These are phyloP conservation scores for Haplosporangium sp. DNA, from an alignment of 371 early-diverging fungal species.

Conservation along the genomic window DNA sequence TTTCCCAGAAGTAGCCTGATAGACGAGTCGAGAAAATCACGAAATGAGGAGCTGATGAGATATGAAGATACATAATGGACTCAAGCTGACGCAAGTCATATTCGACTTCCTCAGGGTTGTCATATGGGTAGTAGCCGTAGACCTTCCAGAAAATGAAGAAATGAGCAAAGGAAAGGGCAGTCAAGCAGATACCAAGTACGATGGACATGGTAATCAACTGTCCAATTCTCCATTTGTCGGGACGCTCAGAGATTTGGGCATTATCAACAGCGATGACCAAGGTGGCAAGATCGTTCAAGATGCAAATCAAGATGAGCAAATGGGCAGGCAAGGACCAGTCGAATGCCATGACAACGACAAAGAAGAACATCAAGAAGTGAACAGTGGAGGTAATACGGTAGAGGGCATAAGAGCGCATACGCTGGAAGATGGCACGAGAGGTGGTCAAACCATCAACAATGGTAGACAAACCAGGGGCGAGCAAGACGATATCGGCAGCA, in stretches of 20 bases:
- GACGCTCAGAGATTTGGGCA: slow-evolving; percentile 78
- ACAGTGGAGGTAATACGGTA: slow-evolving; percentile 91
- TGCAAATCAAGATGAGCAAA: slow-evolving; percentile 81
- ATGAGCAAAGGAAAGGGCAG: slow-evolving; percentile 77
- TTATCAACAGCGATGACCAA: slow-evolving; percentile 89
- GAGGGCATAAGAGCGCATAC: slow-evolving; percentile 89
- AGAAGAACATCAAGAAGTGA: slow-evolving; percentile 91
- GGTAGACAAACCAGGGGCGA: slow-evolving; percentile 61
- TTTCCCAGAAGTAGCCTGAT: slow-evolving; percentile 88
- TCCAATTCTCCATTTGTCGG: slow-evolving; percentile 92
- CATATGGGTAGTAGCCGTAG: slow-evolving; percentile 14
- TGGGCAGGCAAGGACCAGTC: slow-evolving; percentile 76
- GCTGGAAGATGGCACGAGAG: slow-evolving; percentile 89
- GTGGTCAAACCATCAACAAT: slow-evolving; percentile 84
- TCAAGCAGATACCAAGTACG: slow-evolving; percentile 73
- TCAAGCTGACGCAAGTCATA: slow-evolving; percentile 57
- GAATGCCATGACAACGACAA: slow-evolving; percentile 75
- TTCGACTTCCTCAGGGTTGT: background rate
- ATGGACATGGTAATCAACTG: slow-evolving; percentile 81
- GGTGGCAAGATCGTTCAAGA: slow-evolving; percentile 88
- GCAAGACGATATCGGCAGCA: slow-evolving; percentile 90
- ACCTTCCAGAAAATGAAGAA: slow-evolving; percentile 67
- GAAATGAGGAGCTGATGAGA: slow-evolving; percentile 93
- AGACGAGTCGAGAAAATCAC: slow-evolving; percentile 94
- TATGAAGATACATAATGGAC: slow-evolving; percentile 87